A percentile compares a stretch with the other conserved stretches of the same genome.
Evolutionary conservation across 2,329 filamentous ascomycete genomes (phyloP).

Genomic region (Triangularia setosa): DNA sequence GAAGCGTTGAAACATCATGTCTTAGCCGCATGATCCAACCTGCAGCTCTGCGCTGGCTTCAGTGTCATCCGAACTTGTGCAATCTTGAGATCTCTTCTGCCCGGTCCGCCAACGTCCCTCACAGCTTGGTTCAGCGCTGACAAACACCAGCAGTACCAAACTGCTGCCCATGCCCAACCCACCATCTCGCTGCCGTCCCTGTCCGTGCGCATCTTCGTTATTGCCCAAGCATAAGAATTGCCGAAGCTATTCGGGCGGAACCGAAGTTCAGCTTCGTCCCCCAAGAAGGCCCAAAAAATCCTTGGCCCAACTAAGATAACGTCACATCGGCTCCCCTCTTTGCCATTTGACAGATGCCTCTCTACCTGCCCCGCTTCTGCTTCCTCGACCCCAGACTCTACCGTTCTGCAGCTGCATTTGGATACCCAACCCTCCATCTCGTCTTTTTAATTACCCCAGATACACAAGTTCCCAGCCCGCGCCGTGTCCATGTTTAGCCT

Average conservation of each 20-base stretch:
- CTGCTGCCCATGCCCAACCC: background rate
- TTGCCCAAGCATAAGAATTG: constrained; percentile 8
- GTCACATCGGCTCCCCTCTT: background rate
- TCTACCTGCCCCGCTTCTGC: background rate
- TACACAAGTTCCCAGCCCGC: background rate
- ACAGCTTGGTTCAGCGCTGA: background rate
- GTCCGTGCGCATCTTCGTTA: background rate
- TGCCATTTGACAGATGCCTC: background rate
- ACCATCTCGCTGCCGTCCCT: background rate
- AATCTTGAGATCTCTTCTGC: background rate
- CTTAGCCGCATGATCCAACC: background rate
- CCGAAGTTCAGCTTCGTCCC: constrained; percentile 9
- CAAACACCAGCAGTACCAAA: background rate
- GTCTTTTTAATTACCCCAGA: background rate
- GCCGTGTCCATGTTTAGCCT: background rate
- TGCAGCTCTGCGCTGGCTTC: background rate
- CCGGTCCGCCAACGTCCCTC: background rate
- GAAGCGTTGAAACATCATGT: background rate
- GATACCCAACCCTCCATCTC: background rate
- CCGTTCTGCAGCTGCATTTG: background rate
- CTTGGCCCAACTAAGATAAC: constrained; percentile 1
- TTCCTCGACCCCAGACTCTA: background rate
- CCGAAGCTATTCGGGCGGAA: constrained; percentile 4
- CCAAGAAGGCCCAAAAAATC: background rate
- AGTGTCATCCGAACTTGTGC: background rate